phyloP scores from a whole-genome alignment of 345 rosid genomes.

The Clarkia xantiana region DNA sequence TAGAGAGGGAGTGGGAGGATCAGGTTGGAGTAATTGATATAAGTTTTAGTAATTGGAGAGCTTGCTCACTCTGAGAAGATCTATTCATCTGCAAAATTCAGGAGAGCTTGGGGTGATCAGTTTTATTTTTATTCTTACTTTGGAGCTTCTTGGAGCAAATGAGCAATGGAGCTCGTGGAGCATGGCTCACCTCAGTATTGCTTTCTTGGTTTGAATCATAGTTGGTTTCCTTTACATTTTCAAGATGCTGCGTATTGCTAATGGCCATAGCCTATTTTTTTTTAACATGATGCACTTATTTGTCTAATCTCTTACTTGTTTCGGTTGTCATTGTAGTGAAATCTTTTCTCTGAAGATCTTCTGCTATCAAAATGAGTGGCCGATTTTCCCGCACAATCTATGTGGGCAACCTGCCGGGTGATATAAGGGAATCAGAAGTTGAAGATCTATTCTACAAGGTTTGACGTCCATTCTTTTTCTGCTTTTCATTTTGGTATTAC shows the following conservation, averaged over 20 bases:
- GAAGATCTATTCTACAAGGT: slow-evolving; percentile 98
- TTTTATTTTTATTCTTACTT: slow-evolving; percentile 47
- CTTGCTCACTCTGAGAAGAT: slow-evolving; percentile 55
- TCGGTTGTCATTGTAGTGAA: slow-evolving; percentile 25
- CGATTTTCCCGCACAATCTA: slow-evolving; percentile 95
- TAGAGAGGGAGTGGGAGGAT: slow-evolving; percentile 85
- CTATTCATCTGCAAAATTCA: slow-evolving; percentile 40
- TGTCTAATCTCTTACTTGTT: slow-evolving; percentile 3
- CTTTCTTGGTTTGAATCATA: slow-evolving; percentile 80
- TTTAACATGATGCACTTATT: not conserved
- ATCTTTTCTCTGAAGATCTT: slow-evolving; percentile 9
- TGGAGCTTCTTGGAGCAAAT: slow-evolving; percentile 84
- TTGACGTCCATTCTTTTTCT: slow-evolving; percentile 9
- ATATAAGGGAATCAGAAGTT: slow-evolving; percentile 72
- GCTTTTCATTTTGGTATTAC: not conserved
- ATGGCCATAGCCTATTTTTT: not conserved
- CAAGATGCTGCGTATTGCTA: slow-evolving; percentile 1
- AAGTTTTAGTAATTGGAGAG: slow-evolving; percentile 49
- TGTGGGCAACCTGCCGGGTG: slow-evolving; percentile 91
- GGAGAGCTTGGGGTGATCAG: slow-evolving; percentile 49
- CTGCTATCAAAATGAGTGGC: slow-evolving; percentile 58
- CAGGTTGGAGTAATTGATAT: slow-evolving; percentile 59
- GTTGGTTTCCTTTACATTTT: slow-evolving; percentile 19
- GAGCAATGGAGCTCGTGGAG: slow-evolving; percentile 79
- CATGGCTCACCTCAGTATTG: slow-evolving; percentile 83